Evolutionary conservation across 108 stramenopile genomes (phyloP).

Genomic region (Pseudonitzschia delicatissima): DNA sequence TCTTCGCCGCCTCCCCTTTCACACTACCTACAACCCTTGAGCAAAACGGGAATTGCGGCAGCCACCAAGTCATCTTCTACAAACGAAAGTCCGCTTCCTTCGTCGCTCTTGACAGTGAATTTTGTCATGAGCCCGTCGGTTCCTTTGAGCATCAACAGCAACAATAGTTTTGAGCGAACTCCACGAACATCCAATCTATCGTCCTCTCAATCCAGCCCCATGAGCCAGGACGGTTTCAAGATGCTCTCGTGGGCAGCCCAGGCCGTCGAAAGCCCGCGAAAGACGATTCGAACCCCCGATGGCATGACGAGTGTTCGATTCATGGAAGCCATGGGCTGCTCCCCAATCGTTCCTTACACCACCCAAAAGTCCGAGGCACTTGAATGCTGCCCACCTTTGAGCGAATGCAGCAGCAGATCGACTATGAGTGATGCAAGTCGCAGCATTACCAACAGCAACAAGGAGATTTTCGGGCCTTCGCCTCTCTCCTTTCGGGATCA

Average conservation of each 20-base stretch:
- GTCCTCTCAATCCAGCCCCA: neutral
- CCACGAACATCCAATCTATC: neutral
- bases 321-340: neutral
- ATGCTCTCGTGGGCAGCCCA: conserved; percentile 4
- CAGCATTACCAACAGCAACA: too few relatives aligned
- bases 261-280: neutral
- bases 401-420: neutral
- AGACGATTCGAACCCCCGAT: neutral
- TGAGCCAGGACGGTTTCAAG: neutral
- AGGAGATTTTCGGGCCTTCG: neutral
- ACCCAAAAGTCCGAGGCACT: neutral
- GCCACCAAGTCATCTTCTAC: too few relatives aligned
- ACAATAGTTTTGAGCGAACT: neutral
- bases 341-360: neutral
- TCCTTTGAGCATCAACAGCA: neutral
- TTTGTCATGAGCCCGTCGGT: conserved; percentile 1
- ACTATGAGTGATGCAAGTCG: neutral
- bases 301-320: neutral
- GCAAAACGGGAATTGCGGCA: neutral
- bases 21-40: neutral
- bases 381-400: neutral
- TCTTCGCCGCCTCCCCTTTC: neutral
- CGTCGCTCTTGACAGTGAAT: neutral
- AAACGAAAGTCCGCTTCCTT: neutral
- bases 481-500: neutral